Evolutionary conservation across 1,284 basidiomycete genomes (phyloP), one percentile per base, ranked within the genome.

Genomic region (Agaricales sp.): DNA sequence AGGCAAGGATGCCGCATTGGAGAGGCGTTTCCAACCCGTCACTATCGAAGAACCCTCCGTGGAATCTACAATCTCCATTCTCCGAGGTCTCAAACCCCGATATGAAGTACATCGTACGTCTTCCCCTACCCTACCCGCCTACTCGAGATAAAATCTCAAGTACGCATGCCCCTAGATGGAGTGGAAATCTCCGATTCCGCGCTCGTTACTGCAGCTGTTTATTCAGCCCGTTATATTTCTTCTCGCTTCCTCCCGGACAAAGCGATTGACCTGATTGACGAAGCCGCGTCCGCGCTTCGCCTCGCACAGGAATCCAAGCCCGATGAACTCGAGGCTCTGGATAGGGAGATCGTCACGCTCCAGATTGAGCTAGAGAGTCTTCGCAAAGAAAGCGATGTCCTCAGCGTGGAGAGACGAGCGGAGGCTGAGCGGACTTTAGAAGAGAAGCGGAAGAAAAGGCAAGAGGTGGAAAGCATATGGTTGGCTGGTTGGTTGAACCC

Each of bases 271-370:
- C 74, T 95, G 2, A 79, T 96, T 2, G 93, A 96, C 63, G 92
- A 95, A 64, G 91, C 92, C 1, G 87, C 88, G 3, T 89, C 87
- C 3, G 71, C 90, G 0, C 70, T 96, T n/a, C 80, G 92, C 1
- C 78, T 97, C 2, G 86, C 92, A 1, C 92, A 94, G 58, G 94
- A 96, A 62, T 85, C 80, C 39, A 92, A 93, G 60, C 94, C 93
- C 0, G 87, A 92, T 53, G 81, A 82, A 53, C 73, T 97, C 2
- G 92, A 96, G 59, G 71, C 74, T 1, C 74, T 96, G 3, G 87
- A 94, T 53, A 74, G 92, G 24, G 81, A 88, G 49, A 84, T 94
- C 41, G 75, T 93, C 57, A 93, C 88, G 1, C 71, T 94, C 2
- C 82, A 94, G 63, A 96, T 96, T 56, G 93, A 97, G 65, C 70